These are phyloP conservation scores for Xylariaceae sp. DNA, from an alignment of 2,329 filamentous ascomycete genomes.

Conservation along the genomic window DNA sequence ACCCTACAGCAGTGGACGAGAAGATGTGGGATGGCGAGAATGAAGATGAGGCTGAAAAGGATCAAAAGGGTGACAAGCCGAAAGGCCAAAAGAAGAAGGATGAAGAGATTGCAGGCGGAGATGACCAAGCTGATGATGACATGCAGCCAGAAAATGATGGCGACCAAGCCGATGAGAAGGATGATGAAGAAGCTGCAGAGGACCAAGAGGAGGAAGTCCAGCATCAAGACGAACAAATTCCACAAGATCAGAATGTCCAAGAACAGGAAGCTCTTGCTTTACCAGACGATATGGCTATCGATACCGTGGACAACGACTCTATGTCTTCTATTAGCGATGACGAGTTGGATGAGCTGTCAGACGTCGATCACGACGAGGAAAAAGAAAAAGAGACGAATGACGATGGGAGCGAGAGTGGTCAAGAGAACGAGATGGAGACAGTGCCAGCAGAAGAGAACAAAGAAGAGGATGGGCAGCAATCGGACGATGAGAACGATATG, in stretches of 20 bases:
- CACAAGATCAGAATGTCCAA: conserved; percentile 71
- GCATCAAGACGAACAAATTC: conserved; percentile 55
- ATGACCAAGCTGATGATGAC: conserved; percentile 58
- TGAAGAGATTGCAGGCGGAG: conserved; percentile 54
- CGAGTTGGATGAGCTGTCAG: conserved; percentile 57
- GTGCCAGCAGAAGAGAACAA: conserved; percentile 46
- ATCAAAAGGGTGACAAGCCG: conserved; percentile 71
- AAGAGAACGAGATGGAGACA: conserved; percentile 48
- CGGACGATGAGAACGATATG: conserved; percentile 33
- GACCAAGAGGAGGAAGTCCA: conserved; percentile 57
- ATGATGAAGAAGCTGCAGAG: conserved; percentile 59
- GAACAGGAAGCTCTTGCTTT: conserved; percentile 80
- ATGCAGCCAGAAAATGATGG: conserved; percentile 42
- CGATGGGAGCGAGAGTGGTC: conserved; percentile 39
- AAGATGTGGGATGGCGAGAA: conserved; percentile 97
- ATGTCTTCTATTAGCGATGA: conserved; percentile 51
- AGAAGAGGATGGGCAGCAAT: conserved; percentile 51
- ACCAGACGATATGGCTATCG: conserved; percentile 83
- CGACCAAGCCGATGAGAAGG: conserved; percentile 46
- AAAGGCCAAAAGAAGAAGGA: conserved; percentile 67
- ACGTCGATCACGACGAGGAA: conserved; percentile 46
- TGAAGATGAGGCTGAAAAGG: conserved; percentile 76
- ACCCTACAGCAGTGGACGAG: conserved; percentile 88
- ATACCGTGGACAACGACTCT: conserved; percentile 61
- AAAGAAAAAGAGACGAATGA: conserved; percentile 37